These are phyloP conservation scores for Rutstroemia sydowiana DNA, from an alignment of 2,329 filamentous ascomycete genomes.

Conservation along the genomic window DNA sequence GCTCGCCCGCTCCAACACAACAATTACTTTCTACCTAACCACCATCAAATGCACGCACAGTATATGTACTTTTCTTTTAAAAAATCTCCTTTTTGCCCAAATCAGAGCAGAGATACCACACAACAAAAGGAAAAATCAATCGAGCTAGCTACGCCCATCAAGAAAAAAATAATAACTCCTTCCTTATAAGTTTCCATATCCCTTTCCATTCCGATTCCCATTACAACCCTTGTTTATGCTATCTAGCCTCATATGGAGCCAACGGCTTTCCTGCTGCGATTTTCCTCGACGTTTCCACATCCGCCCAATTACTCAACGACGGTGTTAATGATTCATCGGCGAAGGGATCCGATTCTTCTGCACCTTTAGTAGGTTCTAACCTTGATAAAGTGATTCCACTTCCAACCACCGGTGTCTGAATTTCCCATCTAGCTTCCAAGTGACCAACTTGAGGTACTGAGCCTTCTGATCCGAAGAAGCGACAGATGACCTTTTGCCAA, in stretches of 20 bases:
- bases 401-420: slow-evolving; percentile 39
- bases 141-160: no score
- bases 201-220: background rate
- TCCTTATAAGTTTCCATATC: no score
- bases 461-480: slow-evolving; percentile 66
- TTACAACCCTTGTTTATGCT: background rate
- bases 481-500: slow-evolving; percentile 71
- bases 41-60: no score
- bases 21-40: no score
- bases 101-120: no score
- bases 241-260: slow-evolving; percentile 55
- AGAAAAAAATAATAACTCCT: no score
- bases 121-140: no score
- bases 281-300: slow-evolving; percentile 59
- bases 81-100: no score
- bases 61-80: no score
- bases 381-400: slow-evolving; percentile 61
- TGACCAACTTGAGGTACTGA: slow-evolving; percentile 64
- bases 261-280: slow-evolving; percentile 67
- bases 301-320: slow-evolving; percentile 48
- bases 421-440: slow-evolving; percentile 79
- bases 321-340: slow-evolving; percentile 49
- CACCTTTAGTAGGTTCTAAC: slow-evolving; percentile 45
- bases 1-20: no score
- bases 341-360: slow-evolving; percentile 54